Conservation (phyloP, 106 monocot genomes). For the Iris macrosiphon region DNA sequence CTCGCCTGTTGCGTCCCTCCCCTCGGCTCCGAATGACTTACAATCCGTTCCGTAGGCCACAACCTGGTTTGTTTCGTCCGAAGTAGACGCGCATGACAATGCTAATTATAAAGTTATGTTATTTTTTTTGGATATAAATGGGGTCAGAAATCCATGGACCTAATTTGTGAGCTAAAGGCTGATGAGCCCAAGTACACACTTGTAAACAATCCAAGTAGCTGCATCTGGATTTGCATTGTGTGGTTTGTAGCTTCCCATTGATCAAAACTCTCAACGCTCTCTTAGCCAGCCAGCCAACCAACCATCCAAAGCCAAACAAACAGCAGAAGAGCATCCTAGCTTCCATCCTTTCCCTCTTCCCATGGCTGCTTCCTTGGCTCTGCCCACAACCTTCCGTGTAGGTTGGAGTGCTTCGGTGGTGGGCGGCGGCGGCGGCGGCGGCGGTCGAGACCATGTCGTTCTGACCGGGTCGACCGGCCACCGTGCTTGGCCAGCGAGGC, state of each 20-base stretch:
- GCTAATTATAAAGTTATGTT: too few relatives aligned
- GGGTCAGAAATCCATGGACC: too few relatives aligned
- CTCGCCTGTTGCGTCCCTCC: too few relatives aligned
- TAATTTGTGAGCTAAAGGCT: too few relatives aligned
- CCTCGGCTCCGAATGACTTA: too few relatives aligned
- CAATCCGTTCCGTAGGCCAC: too few relatives aligned
- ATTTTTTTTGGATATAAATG: too few relatives aligned
- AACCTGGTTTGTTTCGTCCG: too few relatives aligned
- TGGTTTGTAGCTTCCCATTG: not conserved
- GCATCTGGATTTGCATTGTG: conserved; percentile 6
- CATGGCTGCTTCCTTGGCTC: conserved; percentile 6
- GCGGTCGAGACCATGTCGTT: not conserved
- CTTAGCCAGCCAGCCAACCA: not conserved
- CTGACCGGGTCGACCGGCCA: not conserved
- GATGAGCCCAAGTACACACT: too few relatives aligned
- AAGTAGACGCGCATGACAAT: too few relatives aligned
- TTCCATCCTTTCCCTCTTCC: not conserved
- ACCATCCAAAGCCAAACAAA: not conserved
- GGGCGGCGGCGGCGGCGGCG: not conserved
- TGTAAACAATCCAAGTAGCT: too few relatives aligned
- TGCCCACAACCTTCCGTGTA: conserved; percentile 4
- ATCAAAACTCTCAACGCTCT: not conserved
- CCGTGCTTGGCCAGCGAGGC: conserved; percentile 21
- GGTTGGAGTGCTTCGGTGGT: not conserved
- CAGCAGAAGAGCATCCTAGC: not conserved